A percentile compares a stretch with the other conserved stretches of the same genome.
These are phyloP conservation scores for Leccinum boreale DNA, from an alignment of 768 basidiomycete species.

Conservation along the genomic window DNA sequence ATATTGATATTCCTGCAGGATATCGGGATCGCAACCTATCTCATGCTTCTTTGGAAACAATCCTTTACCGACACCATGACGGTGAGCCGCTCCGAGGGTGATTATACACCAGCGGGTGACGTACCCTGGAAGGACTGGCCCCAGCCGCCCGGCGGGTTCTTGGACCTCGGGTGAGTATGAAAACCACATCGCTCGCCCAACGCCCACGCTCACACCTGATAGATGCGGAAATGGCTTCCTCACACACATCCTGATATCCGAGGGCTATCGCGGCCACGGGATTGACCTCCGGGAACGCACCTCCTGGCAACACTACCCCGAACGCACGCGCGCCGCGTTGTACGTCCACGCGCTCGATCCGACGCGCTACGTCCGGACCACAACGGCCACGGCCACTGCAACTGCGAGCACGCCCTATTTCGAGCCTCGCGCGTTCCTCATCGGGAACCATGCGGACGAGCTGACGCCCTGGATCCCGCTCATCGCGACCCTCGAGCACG, in stretches of 20 bases:
- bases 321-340: constrained; percentile 55
- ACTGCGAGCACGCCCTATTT: constrained; percentile 26
- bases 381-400: background rate
- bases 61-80: constrained; percentile 40
- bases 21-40: constrained; percentile 90
- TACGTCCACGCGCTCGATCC: constrained; percentile 75
- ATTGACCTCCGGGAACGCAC: constrained; percentile 82
- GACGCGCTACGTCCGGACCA: constrained; percentile 1
- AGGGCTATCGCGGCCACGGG: constrained; percentile 83
- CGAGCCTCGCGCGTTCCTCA: constrained; percentile 61
- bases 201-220: background rate
- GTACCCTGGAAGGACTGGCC: constrained; percentile 72
- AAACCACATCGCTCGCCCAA: background rate
- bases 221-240: constrained; percentile 87
- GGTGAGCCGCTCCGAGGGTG: background rate
- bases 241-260: constrained; percentile 78
- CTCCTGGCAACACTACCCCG: constrained; percentile 82
- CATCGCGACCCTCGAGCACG: constrained; percentile 57
- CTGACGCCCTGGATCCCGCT: constrained; percentile 93
- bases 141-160: constrained; percentile 78
- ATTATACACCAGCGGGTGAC: background rate
- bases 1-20: constrained; percentile 48
- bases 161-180: constrained; percentile 75
- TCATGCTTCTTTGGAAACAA: constrained; percentile 88
- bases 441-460: constrained; percentile 96